A percentile compares a stretch with the other conserved stretches of the same genome.
These are phyloP conservation scores for Diutina ranongensis DNA, from an alignment of 1,139 yeast genomes.

Conservation along the genomic window DNA sequence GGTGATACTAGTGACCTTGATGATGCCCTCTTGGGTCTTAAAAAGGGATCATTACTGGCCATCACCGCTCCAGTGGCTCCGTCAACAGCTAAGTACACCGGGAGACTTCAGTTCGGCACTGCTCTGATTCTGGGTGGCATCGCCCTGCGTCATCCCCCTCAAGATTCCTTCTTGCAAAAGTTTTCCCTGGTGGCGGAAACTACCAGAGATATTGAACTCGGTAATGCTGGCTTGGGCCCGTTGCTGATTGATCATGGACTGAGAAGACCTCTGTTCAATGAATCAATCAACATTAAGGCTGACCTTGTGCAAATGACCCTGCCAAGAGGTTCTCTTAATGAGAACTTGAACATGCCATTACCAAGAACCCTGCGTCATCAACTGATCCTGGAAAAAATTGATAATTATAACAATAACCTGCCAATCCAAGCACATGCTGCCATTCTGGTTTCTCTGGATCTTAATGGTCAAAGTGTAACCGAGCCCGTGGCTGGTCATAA, in stretches of 20 bases:
- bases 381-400: constrained; percentile 55
- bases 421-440: constrained; percentile 38
- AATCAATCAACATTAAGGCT: constrained; percentile 15
- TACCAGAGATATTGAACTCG: constrained; percentile 59
- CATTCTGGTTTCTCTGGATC: constrained; percentile 10
- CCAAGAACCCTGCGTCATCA: constrained; percentile 38
- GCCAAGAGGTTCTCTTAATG: constrained; percentile 41
- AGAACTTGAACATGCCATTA: constrained; percentile 34
- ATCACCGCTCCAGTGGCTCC: constrained; percentile 30
- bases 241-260: constrained; percentile 21
- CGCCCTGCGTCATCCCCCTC: constrained; percentile 35
- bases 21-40: constrained; percentile 29
- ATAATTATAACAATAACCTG: constrained; percentile 40
- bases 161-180: constrained; percentile 48
- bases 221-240: constrained; percentile 18
- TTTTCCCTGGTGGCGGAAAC: constrained; percentile 72
- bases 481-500: constrained; percentile 9
- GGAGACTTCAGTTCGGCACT: constrained; percentile 35
- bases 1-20: constrained; percentile 37
- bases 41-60: constrained; percentile 37
- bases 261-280: constrained; percentile 41
- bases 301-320: constrained; percentile 14
- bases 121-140: constrained; percentile 55
- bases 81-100: constrained; percentile 5
- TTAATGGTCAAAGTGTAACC: neutral